A percentile compares a stretch with the other conserved stretches of the same genome.
Conservation (phyloP, 148 eudicot genomes). For the Rhododendron ovatum region DNA sequence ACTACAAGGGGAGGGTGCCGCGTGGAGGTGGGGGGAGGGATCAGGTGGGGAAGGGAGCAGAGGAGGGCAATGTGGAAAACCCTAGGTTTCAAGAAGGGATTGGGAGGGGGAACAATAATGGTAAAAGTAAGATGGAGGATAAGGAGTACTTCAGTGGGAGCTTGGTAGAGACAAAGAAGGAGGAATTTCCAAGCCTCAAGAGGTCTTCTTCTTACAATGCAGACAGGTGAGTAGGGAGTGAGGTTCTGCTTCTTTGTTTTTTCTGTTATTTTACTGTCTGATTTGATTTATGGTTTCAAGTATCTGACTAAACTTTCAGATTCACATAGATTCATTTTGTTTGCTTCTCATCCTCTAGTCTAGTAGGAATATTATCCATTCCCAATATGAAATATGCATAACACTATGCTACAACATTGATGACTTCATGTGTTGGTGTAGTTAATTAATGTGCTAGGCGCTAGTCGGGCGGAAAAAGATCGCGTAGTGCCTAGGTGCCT, state of each 20-base stretch:
- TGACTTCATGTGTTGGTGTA: not conserved
- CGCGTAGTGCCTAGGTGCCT: too few species aligned
- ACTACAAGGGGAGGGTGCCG: constrained; percentile 53
- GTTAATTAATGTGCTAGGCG: too few species aligned
- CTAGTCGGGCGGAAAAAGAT: too few species aligned
- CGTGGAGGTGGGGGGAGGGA: constrained; percentile 41
- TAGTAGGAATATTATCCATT: not conserved
- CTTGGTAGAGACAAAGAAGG: constrained; percentile 49
- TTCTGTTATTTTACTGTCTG: not conserved
- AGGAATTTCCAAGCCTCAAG: constrained; percentile 32
- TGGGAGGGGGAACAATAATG: constrained; percentile 24
- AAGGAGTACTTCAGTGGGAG: constrained; percentile 71
- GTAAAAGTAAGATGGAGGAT: constrained; percentile 31
- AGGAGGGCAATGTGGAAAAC: constrained; percentile 11
- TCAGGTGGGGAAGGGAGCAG: constrained; percentile 38
- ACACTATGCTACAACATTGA: not conserved
- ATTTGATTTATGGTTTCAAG: not conserved
- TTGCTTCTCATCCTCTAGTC: not conserved
- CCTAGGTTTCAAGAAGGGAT: constrained; percentile 9
- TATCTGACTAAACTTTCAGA: not conserved
- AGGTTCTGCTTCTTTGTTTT: not conserved
- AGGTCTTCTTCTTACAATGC: constrained; percentile 54
- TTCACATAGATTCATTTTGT: constrained; percentile 6
- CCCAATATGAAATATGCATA: not conserved
- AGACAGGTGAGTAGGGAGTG: constrained; percentile 30